These are phyloP conservation scores for Blastomyces emzantsi DNA, from an alignment of 2,329 filamentous ascomycete genomes.

Conservation along the genomic window DNA sequence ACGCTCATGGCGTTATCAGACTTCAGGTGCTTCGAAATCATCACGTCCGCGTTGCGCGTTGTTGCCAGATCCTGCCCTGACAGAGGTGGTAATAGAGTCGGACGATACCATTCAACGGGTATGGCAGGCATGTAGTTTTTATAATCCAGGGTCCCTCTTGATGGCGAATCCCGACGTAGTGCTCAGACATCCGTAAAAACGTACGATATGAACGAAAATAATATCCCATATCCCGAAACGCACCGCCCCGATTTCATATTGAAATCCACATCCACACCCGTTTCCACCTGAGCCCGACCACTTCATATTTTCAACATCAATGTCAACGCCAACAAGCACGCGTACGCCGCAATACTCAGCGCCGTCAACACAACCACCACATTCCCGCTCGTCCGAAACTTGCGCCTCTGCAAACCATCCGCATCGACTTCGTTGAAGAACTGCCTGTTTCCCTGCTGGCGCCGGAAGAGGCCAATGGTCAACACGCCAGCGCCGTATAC, in stretches of 20 bases:
- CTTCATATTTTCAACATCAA: constrained; percentile 30
- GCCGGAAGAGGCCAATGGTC: constrained; percentile 71
- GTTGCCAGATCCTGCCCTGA: neutral
- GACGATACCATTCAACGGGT: neutral
- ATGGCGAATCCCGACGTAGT: neutral
- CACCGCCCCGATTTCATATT: neutral
- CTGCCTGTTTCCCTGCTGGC: constrained; percentile 85
- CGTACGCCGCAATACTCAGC: constrained; percentile 54
- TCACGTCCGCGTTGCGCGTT: neutral
- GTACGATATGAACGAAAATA: neutral
- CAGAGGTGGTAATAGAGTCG: neutral
- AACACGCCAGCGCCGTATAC: constrained; percentile 81
- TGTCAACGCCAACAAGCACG: constrained; percentile 51
- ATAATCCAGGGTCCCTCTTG: neutral
- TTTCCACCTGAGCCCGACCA: neutral
- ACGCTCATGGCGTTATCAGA: neutral
- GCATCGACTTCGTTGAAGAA: constrained; percentile 61
- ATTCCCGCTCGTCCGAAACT: constrained; percentile 58
- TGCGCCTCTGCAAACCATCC: constrained; percentile 52
- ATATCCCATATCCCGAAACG: neutral
- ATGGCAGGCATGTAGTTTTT: neutral
- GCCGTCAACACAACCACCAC: constrained; percentile 55
- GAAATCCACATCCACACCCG: neutral
- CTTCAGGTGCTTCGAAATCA: neutral
- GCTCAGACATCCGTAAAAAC: neutral